phyloP scores from a whole-genome alignment of 495 filamentous ascomycete species.

The Hypoxylon rickii region DNA sequence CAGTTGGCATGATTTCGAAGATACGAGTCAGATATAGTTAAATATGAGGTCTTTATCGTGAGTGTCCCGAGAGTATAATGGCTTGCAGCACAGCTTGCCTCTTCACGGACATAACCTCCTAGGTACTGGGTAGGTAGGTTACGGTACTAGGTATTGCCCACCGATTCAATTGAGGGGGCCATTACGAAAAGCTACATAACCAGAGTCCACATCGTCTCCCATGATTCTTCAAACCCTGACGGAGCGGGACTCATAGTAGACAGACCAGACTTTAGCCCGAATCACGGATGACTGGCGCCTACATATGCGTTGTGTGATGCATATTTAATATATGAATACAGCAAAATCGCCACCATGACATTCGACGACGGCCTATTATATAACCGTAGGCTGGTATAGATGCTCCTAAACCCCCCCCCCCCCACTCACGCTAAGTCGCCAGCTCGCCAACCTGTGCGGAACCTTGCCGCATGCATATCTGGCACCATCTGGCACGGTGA shows the following conservation, averaged over 20 bases:
- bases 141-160: neutral
- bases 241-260: neutral
- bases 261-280: neutral
- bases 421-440: neutral
- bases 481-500: neutral
- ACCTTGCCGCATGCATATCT: slow-evolving; percentile 10
- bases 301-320: slow-evolving; percentile 7
- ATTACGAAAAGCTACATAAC: neutral
- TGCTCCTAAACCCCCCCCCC: slow-evolving; percentile 4
- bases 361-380: slow-evolving; percentile 1
- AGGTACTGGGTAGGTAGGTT: neutral
- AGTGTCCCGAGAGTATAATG: neutral
- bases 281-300: neutral
- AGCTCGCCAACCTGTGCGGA: slow-evolving; percentile 6
- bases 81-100: neutral
- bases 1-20: neutral
- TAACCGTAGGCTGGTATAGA: slow-evolving; percentile 1
- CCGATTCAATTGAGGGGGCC: neutral
- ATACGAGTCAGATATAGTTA: slow-evolving; percentile 2
- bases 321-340: slow-evolving; percentile 4
- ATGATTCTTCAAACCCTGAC: neutral
- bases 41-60: neutral
- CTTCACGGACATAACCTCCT: neutral
- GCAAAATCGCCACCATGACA: slow-evolving; percentile 3
- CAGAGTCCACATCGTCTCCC: neutral